Base-by-base conservation (phyloP, 352 stramenopile species). In the Halophytophthora batemanensis region DNA sequence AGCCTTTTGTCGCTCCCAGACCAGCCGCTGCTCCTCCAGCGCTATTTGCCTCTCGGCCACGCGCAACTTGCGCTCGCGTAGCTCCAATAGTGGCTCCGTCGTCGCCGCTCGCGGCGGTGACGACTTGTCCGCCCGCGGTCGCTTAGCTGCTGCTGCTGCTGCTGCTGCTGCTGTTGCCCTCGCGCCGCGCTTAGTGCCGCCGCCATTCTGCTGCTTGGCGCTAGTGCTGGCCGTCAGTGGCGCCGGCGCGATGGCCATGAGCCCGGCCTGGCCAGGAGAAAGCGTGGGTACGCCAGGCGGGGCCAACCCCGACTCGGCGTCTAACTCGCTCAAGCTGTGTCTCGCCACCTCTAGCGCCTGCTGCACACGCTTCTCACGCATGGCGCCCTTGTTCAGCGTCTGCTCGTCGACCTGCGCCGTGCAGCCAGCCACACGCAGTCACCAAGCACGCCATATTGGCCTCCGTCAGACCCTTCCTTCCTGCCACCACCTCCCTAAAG, bases 331-430 rank as follows among this genome's bases (percentile, higher is more conserved):
- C 2, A 72, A 34, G 33, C 44, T 67, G n/a, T 29, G 56, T 3
- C 48, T 46, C 3, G 66, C 66, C 21, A 61, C 63, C 14, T 63
- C 46, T 13, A 73, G 18, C 10, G 66, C 55, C 21, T 64, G 52
- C 39, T 65, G 57, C 45, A 76, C 65, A 34, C 59, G 52, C 28
- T 76, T 69, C 37, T 76, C 66, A 6, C 63, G 52, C 51, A 66
- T 64, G 1, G 55, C 50, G 44, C 61, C 66, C 45, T 76, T 76
- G 42, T 70, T 68, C 18, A 61, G 42, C 18, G 48, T 67, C 28
- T 76, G 59, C 39, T 68, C 59, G 40, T 76, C 62, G 50, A 76
- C 56, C 66, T 75, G 31, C 50, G 12, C 4, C n/a, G 48, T 8
- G 47, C 35, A 36, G 17, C 39, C 0, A 13, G n/a, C 8, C 29